Evolutionary conservation across 2,329 filamentous ascomycete genomes (phyloP), one percentile per base, ranked within the genome.

Genomic region (Trichoderma hamatum): DNA sequence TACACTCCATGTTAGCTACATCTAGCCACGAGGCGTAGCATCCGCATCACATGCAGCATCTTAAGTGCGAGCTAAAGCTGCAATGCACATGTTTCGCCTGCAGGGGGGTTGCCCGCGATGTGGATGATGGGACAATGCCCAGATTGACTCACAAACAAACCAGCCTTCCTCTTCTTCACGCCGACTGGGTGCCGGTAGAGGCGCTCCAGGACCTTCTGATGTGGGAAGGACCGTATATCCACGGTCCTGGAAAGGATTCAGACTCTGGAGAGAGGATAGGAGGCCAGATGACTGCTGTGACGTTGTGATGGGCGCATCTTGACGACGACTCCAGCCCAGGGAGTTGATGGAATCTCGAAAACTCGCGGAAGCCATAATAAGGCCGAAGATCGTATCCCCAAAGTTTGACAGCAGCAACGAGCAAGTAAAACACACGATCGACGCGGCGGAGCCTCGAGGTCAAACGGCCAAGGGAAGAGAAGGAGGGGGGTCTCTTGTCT

Each of bases 331-430:
- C 96, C 96, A 98, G 71, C 96, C 96, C 76, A 98, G 82, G 70
- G 93, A 96, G 84, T 93, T 96, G 85, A 98, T 94, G 26, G 93
- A 96, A 81, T 97, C 93, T 78, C 94, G 89, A 81, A 99, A 98
- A 58, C 93, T 92, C 74, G 89, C 85, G 73, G 94, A 95, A 71
- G 94, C 92, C 94, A 97, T 97, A 71, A 67, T 68, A 49, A 49
- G 28, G 52, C 21, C 14, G 52, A 34, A 14, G 9, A 51, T 64
- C 36, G 28, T 56, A 66, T 66, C 52, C 36, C n/a, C 36, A 36
- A 66, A 39, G 13, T 24, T 49, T 36, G 63, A 49, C 36, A 66
- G 52, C 52, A 58, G 52, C 51, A 32, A 36, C n/a, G 36, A 26
- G 52, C 16, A 54, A 58, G 52, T 26, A 16, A 19, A 59, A 59